phyloP scores from a whole-genome alignment of 2,329 filamentous ascomycete genomes.

The Ophiobolus disseminans region DNA sequence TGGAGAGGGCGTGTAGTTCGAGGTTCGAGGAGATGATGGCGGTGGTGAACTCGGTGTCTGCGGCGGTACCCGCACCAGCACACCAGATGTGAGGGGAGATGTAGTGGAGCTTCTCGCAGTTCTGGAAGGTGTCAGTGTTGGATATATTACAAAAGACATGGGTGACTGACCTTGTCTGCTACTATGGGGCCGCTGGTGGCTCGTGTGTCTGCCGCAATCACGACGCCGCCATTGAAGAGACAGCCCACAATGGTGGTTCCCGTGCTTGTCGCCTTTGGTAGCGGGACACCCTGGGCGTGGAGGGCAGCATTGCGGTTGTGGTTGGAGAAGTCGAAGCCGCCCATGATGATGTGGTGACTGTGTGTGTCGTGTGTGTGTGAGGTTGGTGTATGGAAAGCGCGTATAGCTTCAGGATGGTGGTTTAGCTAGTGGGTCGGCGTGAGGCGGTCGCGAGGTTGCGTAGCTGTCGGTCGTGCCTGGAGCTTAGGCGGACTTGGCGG shows the following conservation, averaged over 20 bases:
- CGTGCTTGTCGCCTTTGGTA: slow-evolving; percentile 97
- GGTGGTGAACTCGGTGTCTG: slow-evolving; percentile 98
- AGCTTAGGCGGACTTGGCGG: slow-evolving; percentile 25
- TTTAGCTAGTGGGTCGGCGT: slow-evolving; percentile 7
- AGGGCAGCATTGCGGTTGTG: slow-evolving; percentile 98
- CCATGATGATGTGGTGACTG: slow-evolving; percentile 67
- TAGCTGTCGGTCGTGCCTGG: slow-evolving; percentile 33
- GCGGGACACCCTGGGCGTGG: slow-evolving; percentile 89
- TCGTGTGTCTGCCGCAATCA: slow-evolving; percentile 98
- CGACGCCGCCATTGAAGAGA: slow-evolving; percentile 94
- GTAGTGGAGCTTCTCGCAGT: slow-evolving; percentile 99
- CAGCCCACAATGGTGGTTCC: slow-evolving; percentile 99
- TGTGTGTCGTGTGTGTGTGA: slow-evolving; percentile 1
- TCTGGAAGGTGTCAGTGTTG: slow-evolving; percentile 58
- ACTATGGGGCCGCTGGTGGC: slow-evolving; percentile 97
- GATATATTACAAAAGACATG: not conserved
- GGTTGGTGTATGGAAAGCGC: not conserved
- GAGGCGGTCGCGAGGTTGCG: slow-evolving; percentile 21
- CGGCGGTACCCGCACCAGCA: slow-evolving; percentile 94
- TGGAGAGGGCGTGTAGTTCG: slow-evolving; percentile 95
- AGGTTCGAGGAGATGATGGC: slow-evolving; percentile 98
- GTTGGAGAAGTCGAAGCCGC: slow-evolving; percentile 85
- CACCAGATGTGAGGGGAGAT: slow-evolving; percentile 99
- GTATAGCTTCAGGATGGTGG: not conserved
- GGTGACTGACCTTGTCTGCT: slow-evolving; percentile 79